A percentile compares a stretch with the other conserved stretches of the same genome.
Evolutionary conservation across 306 rosid genomes (phyloP).

Genomic region (Vigna angularis): DNA sequence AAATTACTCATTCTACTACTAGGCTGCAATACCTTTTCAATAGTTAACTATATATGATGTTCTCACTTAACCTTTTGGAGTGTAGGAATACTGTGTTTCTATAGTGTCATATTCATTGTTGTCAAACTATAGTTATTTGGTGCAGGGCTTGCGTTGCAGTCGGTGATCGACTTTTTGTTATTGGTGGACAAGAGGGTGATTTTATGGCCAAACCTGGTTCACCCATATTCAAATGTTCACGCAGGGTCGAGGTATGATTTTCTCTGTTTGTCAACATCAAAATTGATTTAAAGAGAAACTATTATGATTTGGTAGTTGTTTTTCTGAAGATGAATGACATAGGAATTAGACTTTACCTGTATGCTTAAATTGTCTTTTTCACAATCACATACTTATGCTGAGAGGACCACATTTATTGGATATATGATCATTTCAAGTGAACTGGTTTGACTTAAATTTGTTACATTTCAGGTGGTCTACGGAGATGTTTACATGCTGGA

Average conservation of each 20-base stretch:
- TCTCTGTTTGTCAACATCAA: slow-evolving; percentile 3
- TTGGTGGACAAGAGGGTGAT: slow-evolving; percentile 99
- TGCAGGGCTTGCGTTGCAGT: slow-evolving; percentile 75
- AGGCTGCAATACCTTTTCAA: slow-evolving; percentile 16
- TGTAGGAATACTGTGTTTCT: neutral
- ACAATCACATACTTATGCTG: neutral
- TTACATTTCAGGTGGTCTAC: slow-evolving; percentile 72
- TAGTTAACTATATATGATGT: slow-evolving; percentile 17
- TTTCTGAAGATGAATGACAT: slow-evolving; percentile 3
- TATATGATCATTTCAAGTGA: slow-evolving; percentile 1
- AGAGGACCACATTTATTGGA: neutral
- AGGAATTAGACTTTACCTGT: neutral
- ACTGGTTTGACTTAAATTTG: slow-evolving; percentile 6
- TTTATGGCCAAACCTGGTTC: slow-evolving; percentile 96
- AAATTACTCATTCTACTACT: slow-evolving; percentile 22
- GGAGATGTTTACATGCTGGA: slow-evolving; percentile 87
- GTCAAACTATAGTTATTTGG: slow-evolving; percentile 33
- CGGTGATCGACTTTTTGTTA: slow-evolving; percentile 70
- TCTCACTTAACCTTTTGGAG: slow-evolving; percentile 8
- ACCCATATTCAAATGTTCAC: slow-evolving; percentile 94
- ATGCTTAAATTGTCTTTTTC: slow-evolving; percentile 8
- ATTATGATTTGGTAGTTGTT: neutral
- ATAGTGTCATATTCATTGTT: slow-evolving; percentile 8
- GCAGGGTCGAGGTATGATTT: slow-evolving; percentile 75
- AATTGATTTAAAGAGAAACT: slow-evolving; percentile 10